Base-by-base conservation (phyloP, 352 stramenopile species). In the Peronospora destructor region DNA sequence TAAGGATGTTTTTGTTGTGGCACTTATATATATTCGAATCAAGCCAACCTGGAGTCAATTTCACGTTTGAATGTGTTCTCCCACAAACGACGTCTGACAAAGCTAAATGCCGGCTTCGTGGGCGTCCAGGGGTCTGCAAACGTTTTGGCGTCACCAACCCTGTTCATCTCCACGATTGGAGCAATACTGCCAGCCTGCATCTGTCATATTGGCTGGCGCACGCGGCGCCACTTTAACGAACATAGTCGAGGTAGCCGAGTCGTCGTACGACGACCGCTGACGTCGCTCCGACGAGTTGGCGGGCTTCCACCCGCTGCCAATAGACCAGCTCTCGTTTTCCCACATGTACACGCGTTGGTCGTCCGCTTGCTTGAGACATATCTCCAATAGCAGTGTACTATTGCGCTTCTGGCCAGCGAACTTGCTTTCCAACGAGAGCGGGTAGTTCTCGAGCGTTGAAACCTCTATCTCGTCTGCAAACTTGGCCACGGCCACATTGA, bases 61-160 rank as follows among this genome's bases (percentile, higher is more conserved):
- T 59, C 30, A 3, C 56, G 55, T 25, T 45, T 59, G 50, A 73
- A 85, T 23, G 66, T 76, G 58, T 87, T 87, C 43, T 88, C 73
- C 76, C 76, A 91, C 29, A 85, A 25, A 2, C 80, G 76, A 12
- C 79, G 79, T 41, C 79, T 65, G 21, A 84, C 76, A 42, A 84
- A 81, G 59, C 63, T 74, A 35, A 78, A 64, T 2, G 66, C 45
- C 32, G 64, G 66, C 46, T 79, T 83, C 13, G 60, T 76, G 8
- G 69, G 54, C 9, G 73, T 64, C 63, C 78, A 88, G 9, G 79
- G 79, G 0, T 76, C 74, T 1, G 66, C 42, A 41, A 83, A 87
- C 14, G 72, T 76, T 41, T 68, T 71, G 30, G 74, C 79, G 50
- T 90, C 87, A 58, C 79, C 79, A 90, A 6, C 79, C 79, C 32